phyloP scores from a whole-genome alignment of 2,329 filamentous ascomycete genomes.

The Myriosclerotinia duriaeana region DNA sequence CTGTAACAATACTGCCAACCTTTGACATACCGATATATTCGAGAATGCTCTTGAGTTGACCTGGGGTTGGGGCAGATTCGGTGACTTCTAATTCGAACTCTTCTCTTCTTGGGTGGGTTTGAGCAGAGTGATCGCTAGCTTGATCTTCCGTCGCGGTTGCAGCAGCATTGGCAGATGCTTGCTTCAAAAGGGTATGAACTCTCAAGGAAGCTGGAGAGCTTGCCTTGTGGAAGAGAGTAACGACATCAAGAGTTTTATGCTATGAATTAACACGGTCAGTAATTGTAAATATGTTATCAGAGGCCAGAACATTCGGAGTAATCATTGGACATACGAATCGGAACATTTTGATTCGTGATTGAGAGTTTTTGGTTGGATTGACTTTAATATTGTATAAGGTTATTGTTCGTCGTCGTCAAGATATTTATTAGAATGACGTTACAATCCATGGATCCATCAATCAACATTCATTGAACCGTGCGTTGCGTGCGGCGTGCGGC shows the following conservation, averaged over 20 bases:
- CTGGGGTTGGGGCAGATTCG: slow-evolving; percentile 73
- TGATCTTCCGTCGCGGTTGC: slow-evolving; percentile 72
- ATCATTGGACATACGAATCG: slow-evolving; percentile 37
- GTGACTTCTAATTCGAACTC: slow-evolving; percentile 88
- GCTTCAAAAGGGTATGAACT: slow-evolving; percentile 75
- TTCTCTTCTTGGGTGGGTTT: slow-evolving; percentile 53
- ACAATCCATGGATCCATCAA: neutral
- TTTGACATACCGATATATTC: slow-evolving; percentile 71
- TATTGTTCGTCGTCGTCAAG: neutral
- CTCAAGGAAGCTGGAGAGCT: slow-evolving; percentile 69
- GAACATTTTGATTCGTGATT: slow-evolving; percentile 39
- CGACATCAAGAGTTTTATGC: slow-evolving; percentile 81
- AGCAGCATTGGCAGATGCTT: slow-evolving; percentile 68
- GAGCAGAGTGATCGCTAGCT: slow-evolving; percentile 62
- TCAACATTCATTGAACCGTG: too few species aligned
- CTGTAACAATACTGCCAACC: slow-evolving; percentile 66
- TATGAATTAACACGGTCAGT: slow-evolving; percentile 40
- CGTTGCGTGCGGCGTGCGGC: neutral
- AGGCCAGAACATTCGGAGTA: neutral
- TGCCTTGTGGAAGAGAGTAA: slow-evolving; percentile 94
- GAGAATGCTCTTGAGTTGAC: slow-evolving; percentile 80
- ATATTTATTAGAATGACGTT: slow-evolving; percentile 11
- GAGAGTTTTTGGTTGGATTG: slow-evolving; percentile 22
- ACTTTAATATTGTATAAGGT: neutral
- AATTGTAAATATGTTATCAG: slow-evolving; percentile 14